Base-by-base conservation (phyloP, 176 grass and related monocot genomes). In the Lolium rigidum region DNA sequence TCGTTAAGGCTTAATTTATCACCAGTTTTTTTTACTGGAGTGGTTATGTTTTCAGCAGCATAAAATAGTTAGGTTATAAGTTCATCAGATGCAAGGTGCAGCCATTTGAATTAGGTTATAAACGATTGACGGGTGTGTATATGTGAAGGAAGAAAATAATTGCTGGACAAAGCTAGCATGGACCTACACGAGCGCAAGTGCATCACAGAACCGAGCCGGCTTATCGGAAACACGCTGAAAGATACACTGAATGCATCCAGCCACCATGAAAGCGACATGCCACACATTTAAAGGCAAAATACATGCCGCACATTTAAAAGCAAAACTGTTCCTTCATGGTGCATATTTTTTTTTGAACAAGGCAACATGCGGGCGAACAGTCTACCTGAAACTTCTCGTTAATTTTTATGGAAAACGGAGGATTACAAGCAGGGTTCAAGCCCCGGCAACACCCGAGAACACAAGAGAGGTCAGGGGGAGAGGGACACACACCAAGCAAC, bases 201-300 rank as follows among this genome's bases (percentile, higher is more conserved):
- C 52, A 63, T 35, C 63, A 67, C 79, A 86, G 73, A 86, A 63
- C 21, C 31, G 41, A 79, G 74, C 84, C 80, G 59, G 84, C 74
- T 55, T 41, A 79, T 74, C 79, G 80, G 74, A 58, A 86, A 83
- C 89, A 90, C 80, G 82, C 79, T 15, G 79, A 49, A 83, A 83
- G 77, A 80, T 25, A 13, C 57, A 63, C 58, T 90, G 74, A 87
- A 74, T 90, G 56, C 56, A 25, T 21, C 63, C 78, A 83, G 62
- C 89, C 18, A 79, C 82, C 74, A 11, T 10, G 80, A 87, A 83
- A 86, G 88, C 56, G 66, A 87, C 55, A 6, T 21, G 31, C 43
- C 66, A 52, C n/a, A n/a, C 58, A 64, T 25, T 79, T 28, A 83
- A 69, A 85, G 28, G 31, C 31, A 35, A 35, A 35, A 35, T 35